Conservation (phyloP, 306 rosid genomes). For the Cucurbita moschata region DNA sequence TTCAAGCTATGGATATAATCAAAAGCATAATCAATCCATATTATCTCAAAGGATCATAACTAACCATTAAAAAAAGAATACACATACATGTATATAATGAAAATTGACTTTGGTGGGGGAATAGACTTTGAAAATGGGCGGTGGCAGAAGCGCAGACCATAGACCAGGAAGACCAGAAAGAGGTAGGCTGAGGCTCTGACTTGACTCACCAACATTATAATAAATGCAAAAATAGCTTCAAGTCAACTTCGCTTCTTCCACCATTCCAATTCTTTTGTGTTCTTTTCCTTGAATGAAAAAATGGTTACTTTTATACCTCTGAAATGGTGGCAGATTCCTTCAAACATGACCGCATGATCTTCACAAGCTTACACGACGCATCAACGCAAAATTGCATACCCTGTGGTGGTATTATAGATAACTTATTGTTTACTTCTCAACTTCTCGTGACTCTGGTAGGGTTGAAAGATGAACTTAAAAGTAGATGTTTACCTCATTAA, state of each 20-base stretch:
- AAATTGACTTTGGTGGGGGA: not conserved
- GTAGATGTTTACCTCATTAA: constrained; percentile 25
- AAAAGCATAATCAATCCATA: not conserved
- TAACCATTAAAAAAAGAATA: not conserved
- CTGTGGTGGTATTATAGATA: constrained; percentile 19
- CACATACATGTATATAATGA: not conserved
- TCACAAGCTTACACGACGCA: constrained; percentile 73
- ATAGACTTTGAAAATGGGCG: not conserved
- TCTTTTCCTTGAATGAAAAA: not conserved
- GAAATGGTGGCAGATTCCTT: constrained; percentile 45
- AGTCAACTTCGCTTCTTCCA: not conserved
- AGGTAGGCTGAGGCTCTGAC: not conserved
- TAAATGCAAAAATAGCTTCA: not conserved
- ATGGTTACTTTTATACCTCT: constrained; percentile 26
- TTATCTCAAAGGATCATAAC: not conserved
- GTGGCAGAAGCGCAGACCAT: not conserved
- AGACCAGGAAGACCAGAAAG: not conserved
- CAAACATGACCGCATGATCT: constrained; percentile 70
- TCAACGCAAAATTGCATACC: constrained; percentile 86
- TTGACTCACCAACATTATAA: not conserved
- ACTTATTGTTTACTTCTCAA: not conserved
- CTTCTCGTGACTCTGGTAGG: not conserved
- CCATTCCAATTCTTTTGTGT: not conserved
- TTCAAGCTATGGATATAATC: too few species aligned
- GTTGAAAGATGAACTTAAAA: not conserved